Base-by-base conservation (phyloP, 2,329 filamentous ascomycete species). In the Botrytis fabae region DNA sequence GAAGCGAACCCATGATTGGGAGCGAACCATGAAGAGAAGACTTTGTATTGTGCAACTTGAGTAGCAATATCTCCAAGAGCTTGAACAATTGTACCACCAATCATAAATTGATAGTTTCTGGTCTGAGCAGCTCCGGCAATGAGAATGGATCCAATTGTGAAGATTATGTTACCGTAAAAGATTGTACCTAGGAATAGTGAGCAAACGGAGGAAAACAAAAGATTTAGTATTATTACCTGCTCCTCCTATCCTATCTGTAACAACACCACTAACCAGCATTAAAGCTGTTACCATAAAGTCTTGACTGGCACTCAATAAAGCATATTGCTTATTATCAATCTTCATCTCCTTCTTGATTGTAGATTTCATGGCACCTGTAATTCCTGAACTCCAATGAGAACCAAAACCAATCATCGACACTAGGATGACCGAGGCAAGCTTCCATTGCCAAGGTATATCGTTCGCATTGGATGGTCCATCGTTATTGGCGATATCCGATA, bases 11-110 rank as follows among this genome's bases (percentile, higher is more conserved):
- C 89, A 72, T 87, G 85, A 12, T 84, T 88, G 0, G 89, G 89
- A 0, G 88, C 84, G 74, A 91, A 91, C 89, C 89, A 91, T 0
- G 87, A 89, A 0, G 87, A 89, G 76, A 91, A 91, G 74, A 91
- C 86, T 74, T 90, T 89, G 79, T 90, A 91, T 78, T 90, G 88
- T 0, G 89, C 89, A 44, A 90, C 84, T 76, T 91, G 88, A 0
- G 89, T 91, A 0, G 89, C 87, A 32, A 90, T 88, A 74, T 90
- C 89, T n/a, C 89, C 89, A 0, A 71, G 20, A 54, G 69, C 69
- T 35, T 71, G 57, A 46, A 91, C 80, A 1, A 91, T 82, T 51
- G 85, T 81, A 1, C 88, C 89, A 25, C 83, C 84, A 54, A 91
- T 85, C 88, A 91, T 90, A 78, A 90, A 87, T 28, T 85, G 84